phyloP scores from a whole-genome alignment of 2,329 filamentous ascomycete genomes.

The Taxawa tesnikishii region DNA sequence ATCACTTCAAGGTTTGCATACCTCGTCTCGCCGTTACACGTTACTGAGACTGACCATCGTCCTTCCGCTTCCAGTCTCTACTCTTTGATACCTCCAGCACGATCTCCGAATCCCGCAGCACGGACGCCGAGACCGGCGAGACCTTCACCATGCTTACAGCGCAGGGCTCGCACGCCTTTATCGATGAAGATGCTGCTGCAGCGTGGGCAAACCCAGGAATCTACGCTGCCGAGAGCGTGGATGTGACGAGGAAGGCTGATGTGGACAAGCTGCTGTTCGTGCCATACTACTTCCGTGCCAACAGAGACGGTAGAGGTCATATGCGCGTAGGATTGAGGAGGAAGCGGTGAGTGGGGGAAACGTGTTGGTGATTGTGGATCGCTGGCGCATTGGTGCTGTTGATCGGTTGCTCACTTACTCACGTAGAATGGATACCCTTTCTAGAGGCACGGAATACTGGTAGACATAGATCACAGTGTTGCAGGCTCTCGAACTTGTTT shows the following conservation, averaged over 20 bases:
- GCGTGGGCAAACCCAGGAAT: not conserved
- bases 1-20: slow-evolving; percentile 38
- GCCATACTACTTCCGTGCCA: slow-evolving; percentile 44
- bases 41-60: too few relatives aligned
- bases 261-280: slow-evolving; percentile 34
- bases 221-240: not conserved
- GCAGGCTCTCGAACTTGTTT: too few relatives aligned
- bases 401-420: too few relatives aligned
- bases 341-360: too few relatives aligned
- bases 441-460: too few relatives aligned
- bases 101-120: not conserved
- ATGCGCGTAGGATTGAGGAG: slow-evolving; percentile 32
- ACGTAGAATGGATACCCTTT: too few relatives aligned
- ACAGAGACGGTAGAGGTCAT: slow-evolving; percentile 40
- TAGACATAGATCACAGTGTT: too few relatives aligned
- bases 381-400: too few relatives aligned
- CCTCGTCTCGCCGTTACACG: not conserved
- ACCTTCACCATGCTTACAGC: not conserved
- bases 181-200: not conserved
- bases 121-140: not conserved
- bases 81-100: not conserved
- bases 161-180: not conserved
- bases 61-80: not conserved
- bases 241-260: not conserved
- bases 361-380: not conserved